These are phyloP conservation scores for Ustilago sp. DNA, from an alignment of 1,284 basidiomycete genomes.

Conservation along the genomic window DNA sequence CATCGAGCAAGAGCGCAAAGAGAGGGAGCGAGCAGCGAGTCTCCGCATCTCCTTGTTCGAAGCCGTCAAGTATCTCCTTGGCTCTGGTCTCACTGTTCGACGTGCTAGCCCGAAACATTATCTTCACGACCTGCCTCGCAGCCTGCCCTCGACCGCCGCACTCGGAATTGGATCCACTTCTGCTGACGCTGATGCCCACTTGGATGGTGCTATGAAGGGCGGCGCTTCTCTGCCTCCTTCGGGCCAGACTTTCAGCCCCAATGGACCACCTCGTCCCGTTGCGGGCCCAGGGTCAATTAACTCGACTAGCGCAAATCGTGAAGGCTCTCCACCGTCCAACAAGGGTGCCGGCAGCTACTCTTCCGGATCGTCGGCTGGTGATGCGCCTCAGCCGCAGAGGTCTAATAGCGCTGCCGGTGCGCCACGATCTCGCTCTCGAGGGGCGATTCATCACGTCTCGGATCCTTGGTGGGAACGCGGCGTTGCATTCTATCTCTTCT, in stretches of 20 bases:
- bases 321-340: conserved; percentile 10
- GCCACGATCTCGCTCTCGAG: conserved; percentile 9
- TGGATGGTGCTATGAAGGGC: conserved; percentile 8
- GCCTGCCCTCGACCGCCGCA: conserved; percentile 42
- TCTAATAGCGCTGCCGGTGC: not conserved
- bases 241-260: conserved; percentile 11
- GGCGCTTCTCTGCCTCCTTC: conserved; percentile 11
- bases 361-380: not conserved
- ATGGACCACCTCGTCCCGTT: conserved; percentile 15
- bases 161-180: conserved; percentile 40
- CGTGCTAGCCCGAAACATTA: conserved; percentile 41
- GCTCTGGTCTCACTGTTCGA: conserved; percentile 39
- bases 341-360: not conserved
- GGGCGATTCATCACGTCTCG: conserved; percentile 28
- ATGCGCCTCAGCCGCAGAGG: not conserved
- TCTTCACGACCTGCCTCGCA: conserved; percentile 49
- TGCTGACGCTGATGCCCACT: conserved; percentile 12
- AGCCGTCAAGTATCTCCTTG: conserved; percentile 61
- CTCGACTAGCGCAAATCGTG: conserved; percentile 1
- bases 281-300: not conserved
- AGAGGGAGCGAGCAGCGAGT: conserved; percentile 54
- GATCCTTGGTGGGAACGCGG: conserved; percentile 54
- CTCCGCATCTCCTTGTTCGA: conserved; percentile 54
- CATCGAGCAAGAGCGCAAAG: conserved; percentile 62
- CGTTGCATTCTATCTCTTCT: conserved; percentile 52